Conservation (phyloP, 176 grass and related monocot species). For the Musa beccarii region DNA sequence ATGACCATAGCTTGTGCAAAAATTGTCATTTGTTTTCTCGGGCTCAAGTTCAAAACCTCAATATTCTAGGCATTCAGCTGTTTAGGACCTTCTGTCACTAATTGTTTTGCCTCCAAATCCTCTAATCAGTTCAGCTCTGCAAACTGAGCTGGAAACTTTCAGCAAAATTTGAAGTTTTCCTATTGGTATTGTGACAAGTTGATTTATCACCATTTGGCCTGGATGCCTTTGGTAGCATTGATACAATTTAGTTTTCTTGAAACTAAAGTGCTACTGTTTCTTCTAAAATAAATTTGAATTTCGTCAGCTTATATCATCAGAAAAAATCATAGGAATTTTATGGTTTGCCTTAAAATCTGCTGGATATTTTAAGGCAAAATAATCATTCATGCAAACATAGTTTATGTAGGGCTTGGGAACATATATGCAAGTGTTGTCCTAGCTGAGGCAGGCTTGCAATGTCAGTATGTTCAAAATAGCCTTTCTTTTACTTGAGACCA, state of each 20-base stretch:
- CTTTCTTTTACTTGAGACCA: not conserved
- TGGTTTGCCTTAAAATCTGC: not conserved
- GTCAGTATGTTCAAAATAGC: not conserved
- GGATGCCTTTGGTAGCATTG: not conserved
- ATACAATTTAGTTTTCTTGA: not conserved
- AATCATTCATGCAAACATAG: not conserved
- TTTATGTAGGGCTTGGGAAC: not conserved
- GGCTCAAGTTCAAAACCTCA: not conserved
- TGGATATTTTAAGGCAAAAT: not conserved
- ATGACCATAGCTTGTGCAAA: not conserved
- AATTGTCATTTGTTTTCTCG: not conserved
- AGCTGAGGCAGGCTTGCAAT: not conserved
- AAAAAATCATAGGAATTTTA: not conserved
- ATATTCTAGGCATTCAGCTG: not conserved
- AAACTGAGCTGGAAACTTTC: too few relatives aligned
- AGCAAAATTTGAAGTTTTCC: not conserved
- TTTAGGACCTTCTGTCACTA: not conserved
- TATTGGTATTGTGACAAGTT: not conserved
- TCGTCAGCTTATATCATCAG: not conserved
- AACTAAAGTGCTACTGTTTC: not conserved
- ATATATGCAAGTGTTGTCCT: not conserved
- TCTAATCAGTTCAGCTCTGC: too few relatives aligned
- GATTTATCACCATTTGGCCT: not conserved
- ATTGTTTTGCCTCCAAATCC: not conserved
- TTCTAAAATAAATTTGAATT: not conserved